Evolutionary conservation across 495 filamentous ascomycete species (phyloP).

Genomic region (Filosporella fistucella): DNA sequence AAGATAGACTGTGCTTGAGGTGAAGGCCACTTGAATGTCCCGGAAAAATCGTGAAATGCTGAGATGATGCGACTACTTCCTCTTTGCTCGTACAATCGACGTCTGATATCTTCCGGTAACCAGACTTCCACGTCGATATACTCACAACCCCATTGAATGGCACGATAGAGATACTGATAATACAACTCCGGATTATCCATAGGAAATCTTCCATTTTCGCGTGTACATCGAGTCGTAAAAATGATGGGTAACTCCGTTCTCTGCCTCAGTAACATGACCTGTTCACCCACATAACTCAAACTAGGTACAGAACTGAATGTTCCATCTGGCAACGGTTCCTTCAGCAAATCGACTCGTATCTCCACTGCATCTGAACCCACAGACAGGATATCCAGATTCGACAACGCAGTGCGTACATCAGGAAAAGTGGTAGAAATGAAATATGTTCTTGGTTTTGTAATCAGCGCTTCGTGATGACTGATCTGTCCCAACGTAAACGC

Average conservation of each 20-base stretch:
- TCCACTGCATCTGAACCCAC: slow-evolving; percentile 83
- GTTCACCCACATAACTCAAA: slow-evolving; percentile 77
- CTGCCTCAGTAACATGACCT: slow-evolving; percentile 76
- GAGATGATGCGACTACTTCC: slow-evolving; percentile 80
- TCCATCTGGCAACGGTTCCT: slow-evolving; percentile 61
- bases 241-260: slow-evolving; percentile 83
- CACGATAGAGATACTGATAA: slow-evolving; percentile 70
- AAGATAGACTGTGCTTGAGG: slow-evolving; percentile 64
- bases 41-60: slow-evolving; percentile 82
- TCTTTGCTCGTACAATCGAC: slow-evolving; percentile 58
- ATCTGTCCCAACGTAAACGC: slow-evolving; percentile 73
- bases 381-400: slow-evolving; percentile 79
- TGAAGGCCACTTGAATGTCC: slow-evolving; percentile 76
- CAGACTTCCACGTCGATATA: slow-evolving; percentile 85
- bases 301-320: slow-evolving; percentile 58
- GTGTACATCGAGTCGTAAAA: slow-evolving; percentile 75
- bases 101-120: slow-evolving; percentile 72
- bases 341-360: slow-evolving; percentile 73
- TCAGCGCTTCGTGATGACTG: slow-evolving; percentile 66
- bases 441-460: slow-evolving; percentile 71
- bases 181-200: slow-evolving; percentile 72
- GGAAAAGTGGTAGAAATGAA: slow-evolving; percentile 85
- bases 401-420: slow-evolving; percentile 75
- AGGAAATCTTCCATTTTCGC: slow-evolving; percentile 77
- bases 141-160: slow-evolving; percentile 81